Percentiles rank a stretch among this genome's conserved stretches.
Conservation (phyloP, 345 rosid species). For the Barbarea vulgaris region DNA sequence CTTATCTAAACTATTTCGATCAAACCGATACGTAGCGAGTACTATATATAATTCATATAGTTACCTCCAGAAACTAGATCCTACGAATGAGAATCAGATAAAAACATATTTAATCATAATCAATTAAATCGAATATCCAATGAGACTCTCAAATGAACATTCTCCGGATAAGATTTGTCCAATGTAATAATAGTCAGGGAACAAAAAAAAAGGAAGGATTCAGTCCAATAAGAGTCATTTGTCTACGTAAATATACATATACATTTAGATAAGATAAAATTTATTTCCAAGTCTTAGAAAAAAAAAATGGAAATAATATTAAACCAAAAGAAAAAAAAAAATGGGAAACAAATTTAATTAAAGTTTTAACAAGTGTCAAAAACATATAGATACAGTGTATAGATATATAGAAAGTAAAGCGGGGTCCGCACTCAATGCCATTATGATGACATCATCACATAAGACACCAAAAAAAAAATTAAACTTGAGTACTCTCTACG, state of each 20-base stretch:
- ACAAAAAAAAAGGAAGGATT: background rate
- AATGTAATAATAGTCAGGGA: background rate
- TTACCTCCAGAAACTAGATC: background rate
- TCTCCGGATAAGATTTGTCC: slow-evolving; percentile 22
- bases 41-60: background rate
- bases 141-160: slow-evolving; percentile 4
- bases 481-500: slow-evolving; percentile 44
- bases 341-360: no score
- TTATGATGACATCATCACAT: slow-evolving; percentile 46
- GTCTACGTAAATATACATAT: background rate
- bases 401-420: slow-evolving; percentile 25
- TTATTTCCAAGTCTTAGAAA: background rate
- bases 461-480: slow-evolving; percentile 16
- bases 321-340: background rate
- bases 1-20: background rate
- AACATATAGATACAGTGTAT: background rate
- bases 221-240: background rate
- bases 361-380: background rate
- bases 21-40: background rate
- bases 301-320: background rate
- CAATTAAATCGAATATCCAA: background rate
- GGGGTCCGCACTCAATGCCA: slow-evolving; percentile 39
- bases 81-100: background rate
- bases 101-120: background rate
- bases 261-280: slow-evolving; percentile 7